Percentiles rank a stretch among this genome's conserved stretches.
phyloP scores from a whole-genome alignment of 2,329 filamentous ascomycete genomes.

The Colletotrichum cereale region DNA sequence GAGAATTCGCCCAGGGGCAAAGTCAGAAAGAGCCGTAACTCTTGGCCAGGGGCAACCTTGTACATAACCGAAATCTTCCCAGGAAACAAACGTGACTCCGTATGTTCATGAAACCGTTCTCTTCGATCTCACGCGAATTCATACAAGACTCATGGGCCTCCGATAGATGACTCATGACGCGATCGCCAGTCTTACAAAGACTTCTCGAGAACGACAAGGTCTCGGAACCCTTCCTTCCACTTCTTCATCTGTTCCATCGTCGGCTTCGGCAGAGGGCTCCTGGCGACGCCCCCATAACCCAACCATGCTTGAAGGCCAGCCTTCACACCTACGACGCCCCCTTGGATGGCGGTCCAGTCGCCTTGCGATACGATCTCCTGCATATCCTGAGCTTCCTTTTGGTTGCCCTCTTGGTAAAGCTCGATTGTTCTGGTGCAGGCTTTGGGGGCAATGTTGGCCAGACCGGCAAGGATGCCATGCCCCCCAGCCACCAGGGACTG shows the following conservation, averaged over 20 bases:
- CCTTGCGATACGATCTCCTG: slow-evolving; percentile 72
- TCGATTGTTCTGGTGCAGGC: slow-evolving; percentile 72
- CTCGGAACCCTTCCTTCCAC: slow-evolving; percentile 69
- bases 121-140: not conserved
- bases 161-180: not conserved
- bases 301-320: slow-evolving; percentile 74
- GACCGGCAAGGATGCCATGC: slow-evolving; percentile 78
- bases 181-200: slow-evolving; percentile 49
- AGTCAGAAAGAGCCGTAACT: not conserved
- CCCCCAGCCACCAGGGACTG: slow-evolving; percentile 77
- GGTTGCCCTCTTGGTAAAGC: slow-evolving; percentile 69
- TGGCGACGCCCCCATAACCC: slow-evolving; percentile 71
- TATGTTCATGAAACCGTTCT: not conserved
- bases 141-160: not conserved
- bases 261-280: slow-evolving; percentile 64
- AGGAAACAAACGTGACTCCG: not conserved
- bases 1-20: not conserved
- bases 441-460: slow-evolving; percentile 79
- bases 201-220: slow-evolving; percentile 65
- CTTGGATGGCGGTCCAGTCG: slow-evolving; percentile 80
- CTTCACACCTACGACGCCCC: slow-evolving; percentile 80
- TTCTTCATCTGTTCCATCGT: slow-evolving; percentile 60
- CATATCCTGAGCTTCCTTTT: slow-evolving; percentile 66
- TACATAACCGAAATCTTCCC: not conserved
- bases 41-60: not conserved